A percentile compares a stretch with the other conserved stretches of the same genome.
phyloP scores from a whole-genome alignment of 2,329 filamentous ascomycete species.

The Fusarium sp. region DNA sequence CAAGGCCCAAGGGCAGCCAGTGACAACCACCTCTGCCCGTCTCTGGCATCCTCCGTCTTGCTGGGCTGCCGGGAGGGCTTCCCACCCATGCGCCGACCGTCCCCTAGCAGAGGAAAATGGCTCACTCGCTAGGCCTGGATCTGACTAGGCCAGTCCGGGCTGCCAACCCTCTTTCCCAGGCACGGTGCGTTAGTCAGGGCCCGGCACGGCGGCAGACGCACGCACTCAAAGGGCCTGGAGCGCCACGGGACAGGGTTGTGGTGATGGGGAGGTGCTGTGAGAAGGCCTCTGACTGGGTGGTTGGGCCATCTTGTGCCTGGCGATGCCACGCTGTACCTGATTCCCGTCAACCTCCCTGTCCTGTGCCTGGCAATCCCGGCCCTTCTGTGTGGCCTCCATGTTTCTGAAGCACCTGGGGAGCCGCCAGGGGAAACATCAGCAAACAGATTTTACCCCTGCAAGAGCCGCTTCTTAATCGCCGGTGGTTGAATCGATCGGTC shows the following conservation, averaged over 20 bases:
- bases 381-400: conserved; percentile 10
- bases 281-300: conserved; percentile 29
- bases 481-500: conserved; percentile 7
- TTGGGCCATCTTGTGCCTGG: conserved; percentile 26
- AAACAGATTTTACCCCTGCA: neutral
- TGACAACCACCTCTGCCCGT: neutral
- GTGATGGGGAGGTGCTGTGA: conserved; percentile 20
- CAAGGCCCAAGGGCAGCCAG: conserved; percentile 26
- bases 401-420: neutral
- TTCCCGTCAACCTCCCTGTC: conserved; percentile 18
- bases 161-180: conserved; percentile 30
- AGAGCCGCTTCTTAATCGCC: neutral
- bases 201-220: conserved; percentile 38
- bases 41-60: conserved; percentile 12
- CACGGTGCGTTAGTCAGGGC: conserved; percentile 46
- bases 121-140: conserved; percentile 34
- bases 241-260: conserved; percentile 2
- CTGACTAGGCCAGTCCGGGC: conserved; percentile 17
- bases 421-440: neutral
- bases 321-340: conserved; percentile 32
- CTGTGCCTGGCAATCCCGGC: conserved; percentile 32
- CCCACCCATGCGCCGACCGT: neutral
- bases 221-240: conserved; percentile 38
- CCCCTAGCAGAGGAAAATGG: conserved; percentile 39
- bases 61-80: neutral